Evolutionary conservation across 208 protist species (phyloP), one percentile per base, ranked within the genome.

Genomic region (Tritrichomonas musculus): DNA sequence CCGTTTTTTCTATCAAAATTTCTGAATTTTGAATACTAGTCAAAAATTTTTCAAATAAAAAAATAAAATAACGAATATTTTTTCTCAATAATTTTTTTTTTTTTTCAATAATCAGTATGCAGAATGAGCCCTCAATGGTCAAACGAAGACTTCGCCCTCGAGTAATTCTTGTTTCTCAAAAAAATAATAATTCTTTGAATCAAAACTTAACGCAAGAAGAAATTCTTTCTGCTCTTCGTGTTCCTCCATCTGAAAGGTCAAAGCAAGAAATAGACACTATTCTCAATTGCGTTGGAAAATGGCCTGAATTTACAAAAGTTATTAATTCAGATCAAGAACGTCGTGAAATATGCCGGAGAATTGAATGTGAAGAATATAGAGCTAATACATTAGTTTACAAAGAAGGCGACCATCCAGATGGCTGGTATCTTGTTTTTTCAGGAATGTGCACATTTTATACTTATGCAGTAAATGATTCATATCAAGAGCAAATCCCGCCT

Each of bases 341-440:
- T 39, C 77, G 77, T 88, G 77, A 88, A 88, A 33, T 88, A 57
- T 88, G 77, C 39, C 77, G 77, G 2, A 20, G 47, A 60, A 88
- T 88, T 25, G 47, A n/a, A 53, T 53, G 47, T 39, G 77, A 88
- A 53, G 77, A 88, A 57, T 44, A 47, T 44, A 44, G 13, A 55
- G 77, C 47, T 4, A 88, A 88, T n/a, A 60, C 47, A 39, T 44
- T 88, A 27, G 8, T 88, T 39, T 88, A 57, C 47, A 88, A 88
- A 88, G n/a, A 88, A 47, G 77, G 47, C 27, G 77, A 88, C 44
- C n/a, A 88, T 13, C 77, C 77, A 53, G 47, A 88, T 39, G 77
- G 77, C 57, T 88, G 77, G 77, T 88, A 53, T 50, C 25, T 88
- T 88, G 77, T 88, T 49, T 44, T 88, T 57, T 53, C 77, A 22